Conservation (phyloP, 2,329 filamentous ascomycete species). For the Thermochaetoides dissita region DNA sequence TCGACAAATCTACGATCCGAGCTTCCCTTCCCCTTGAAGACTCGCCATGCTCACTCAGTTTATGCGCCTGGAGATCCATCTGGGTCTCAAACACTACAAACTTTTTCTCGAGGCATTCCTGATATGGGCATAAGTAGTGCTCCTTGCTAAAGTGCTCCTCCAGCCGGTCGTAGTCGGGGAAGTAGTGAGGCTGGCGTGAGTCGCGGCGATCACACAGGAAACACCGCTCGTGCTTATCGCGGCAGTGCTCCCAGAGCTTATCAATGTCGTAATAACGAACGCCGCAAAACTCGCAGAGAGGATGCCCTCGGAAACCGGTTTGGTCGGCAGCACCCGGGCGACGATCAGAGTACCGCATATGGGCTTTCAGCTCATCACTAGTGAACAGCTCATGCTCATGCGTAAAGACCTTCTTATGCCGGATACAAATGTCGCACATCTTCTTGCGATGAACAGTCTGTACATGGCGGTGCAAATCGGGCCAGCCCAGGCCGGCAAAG, state of each 20-base stretch:
- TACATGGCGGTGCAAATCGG: conserved; percentile 58
- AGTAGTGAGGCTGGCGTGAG: conserved; percentile 72
- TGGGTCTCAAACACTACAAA: conserved; percentile 94
- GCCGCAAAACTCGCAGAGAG: conserved; percentile 83
- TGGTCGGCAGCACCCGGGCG: conserved; percentile 79
- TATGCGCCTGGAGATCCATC: conserved; percentile 88
- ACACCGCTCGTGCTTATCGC: conserved; percentile 86
- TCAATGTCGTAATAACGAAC: conserved; percentile 92
- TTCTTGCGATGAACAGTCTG: conserved; percentile 68
- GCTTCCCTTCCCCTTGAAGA: conserved; percentile 79
- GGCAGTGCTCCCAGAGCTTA: conserved; percentile 84
- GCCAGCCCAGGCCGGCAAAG: conserved; percentile 59
- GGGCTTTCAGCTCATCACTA: conserved; percentile 62
- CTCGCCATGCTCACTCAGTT: conserved; percentile 66
- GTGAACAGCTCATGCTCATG: conserved; percentile 94
- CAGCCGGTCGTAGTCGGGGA: conserved; percentile 71
- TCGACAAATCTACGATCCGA: conserved; percentile 70
- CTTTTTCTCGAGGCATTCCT: conserved; percentile 88
- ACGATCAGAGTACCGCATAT: conserved; percentile 85
- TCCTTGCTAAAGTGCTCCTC: conserved; percentile 78
- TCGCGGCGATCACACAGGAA: conserved; percentile 74
- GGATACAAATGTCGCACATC: conserved; percentile 80
- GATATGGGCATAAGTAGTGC: conserved; percentile 73
- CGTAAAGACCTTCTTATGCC: conserved; percentile 96
- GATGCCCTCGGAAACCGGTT: conserved; percentile 91